Evolutionary conservation across 2,329 filamentous ascomycete genomes (phyloP), one percentile per base, ranked within the genome.

Genomic region (Paracoccidioides lutzii): DNA sequence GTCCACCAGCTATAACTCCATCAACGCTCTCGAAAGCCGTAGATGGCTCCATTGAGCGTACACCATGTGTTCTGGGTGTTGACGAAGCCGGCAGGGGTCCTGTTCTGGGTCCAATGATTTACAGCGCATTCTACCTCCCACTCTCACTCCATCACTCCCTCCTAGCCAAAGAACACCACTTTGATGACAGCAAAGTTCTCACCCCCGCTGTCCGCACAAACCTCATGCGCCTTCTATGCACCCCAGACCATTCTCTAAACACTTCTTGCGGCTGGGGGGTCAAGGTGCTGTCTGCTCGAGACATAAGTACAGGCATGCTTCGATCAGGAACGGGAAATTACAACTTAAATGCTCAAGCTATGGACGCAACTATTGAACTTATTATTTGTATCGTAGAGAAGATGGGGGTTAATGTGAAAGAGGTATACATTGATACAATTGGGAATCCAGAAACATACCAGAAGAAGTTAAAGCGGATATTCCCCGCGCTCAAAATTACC

Each of bases 361-460:
- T 93, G 82, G 90, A 95, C 70, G 88, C 91, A 3, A 97, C 91
- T 0, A 82, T 95, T 30, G 81, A 81, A 42, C 77, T 98, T 53
- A 91, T 97, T 65, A 77, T 82, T 55, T 83, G 83, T 40, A 87
- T 95, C 3, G 78, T 93, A 40, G 82, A 81, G 7, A 77, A 78
- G 22, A 63, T 63, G 14, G 88, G 88, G 40, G 87, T 97, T 59
- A 90, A 94, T 68, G 77, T 97, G 4, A 80, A 78, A 56, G 88
- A 96, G 70, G 87, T 98, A 53, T 98, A 90, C 69, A 90, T 98
- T 67, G 91, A 98, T 73, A 97, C 91, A 2, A 87, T 97, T 66
- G 91, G 91, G 38, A 85, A 79, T 55, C 90, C 91, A 1, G 82
- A 80, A 15, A 75, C 82, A 3, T 95, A 97, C 75, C 90, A 97